A percentile compares a stretch with the other conserved stretches of the same genome.
Conservation (phyloP, 1,284 basidiomycete genomes). For the Ceratobasidium sp. region DNA sequence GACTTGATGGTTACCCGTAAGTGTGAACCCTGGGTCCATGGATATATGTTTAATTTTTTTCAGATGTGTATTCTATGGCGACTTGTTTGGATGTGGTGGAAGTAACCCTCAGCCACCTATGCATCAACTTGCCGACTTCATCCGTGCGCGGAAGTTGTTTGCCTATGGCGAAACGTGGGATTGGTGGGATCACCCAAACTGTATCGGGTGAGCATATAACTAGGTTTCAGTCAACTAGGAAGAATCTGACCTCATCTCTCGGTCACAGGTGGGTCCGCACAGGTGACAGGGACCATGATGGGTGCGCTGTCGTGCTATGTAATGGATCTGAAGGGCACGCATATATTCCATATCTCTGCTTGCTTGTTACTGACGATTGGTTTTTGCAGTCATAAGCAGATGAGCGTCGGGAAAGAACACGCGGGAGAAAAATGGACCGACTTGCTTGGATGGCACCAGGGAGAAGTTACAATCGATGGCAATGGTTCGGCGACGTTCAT, state of each 20-base stretch:
- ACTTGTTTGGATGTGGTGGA: constrained; percentile 57
- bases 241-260: not conserved
- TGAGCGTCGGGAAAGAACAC: constrained; percentile 48
- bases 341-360: not conserved
- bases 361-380: not conserved
- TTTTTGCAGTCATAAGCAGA: not conserved
- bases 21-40: constrained; percentile 35
- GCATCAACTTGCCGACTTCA: constrained; percentile 56
- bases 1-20: constrained; percentile 60
- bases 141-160: constrained; percentile 57
- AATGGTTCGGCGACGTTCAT: constrained; percentile 61
- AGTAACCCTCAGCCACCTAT: constrained; percentile 55
- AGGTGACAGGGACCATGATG: constrained; percentile 56
- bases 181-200: not conserved
- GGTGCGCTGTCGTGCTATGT: constrained; percentile 55
- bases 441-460: constrained; percentile 59
- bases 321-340: constrained; percentile 49
- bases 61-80: constrained; percentile 61
- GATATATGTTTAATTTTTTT: not conserved
- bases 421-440: constrained; percentile 62
- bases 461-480: constrained; percentile 58
- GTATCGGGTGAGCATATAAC: not conserved
- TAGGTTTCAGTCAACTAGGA: not conserved
- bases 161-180: constrained; percentile 58
- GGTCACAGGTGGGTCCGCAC: constrained; percentile 55